Conservation (phyloP, 441 rosid species). For the Brassica balearica region DNA sequence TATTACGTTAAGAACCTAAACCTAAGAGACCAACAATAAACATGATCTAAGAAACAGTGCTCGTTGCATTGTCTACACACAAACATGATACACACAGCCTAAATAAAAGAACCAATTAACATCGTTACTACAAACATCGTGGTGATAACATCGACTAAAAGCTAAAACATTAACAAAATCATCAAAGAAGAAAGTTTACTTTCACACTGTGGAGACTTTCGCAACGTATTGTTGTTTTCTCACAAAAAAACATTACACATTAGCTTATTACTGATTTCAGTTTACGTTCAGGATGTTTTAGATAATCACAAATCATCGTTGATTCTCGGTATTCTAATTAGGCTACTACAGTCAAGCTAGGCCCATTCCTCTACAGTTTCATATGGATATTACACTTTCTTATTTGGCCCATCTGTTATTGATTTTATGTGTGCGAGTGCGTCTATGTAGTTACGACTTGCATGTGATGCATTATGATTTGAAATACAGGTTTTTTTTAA, state of each 20-base stretch:
- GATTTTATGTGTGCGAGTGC: not conserved
- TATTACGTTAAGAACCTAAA: no score
- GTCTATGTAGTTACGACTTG: not conserved
- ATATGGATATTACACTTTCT: not conserved
- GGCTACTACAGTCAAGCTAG: not conserved
- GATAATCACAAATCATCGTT: not conserved
- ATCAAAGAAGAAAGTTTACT: slow-evolving; percentile 35
- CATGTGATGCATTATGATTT: not conserved
- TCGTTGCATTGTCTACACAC: slow-evolving; percentile 36
- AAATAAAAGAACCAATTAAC: slow-evolving; percentile 18
- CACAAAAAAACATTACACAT: not conserved
- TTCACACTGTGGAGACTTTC: slow-evolving; percentile 9
- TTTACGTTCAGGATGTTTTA: not conserved
- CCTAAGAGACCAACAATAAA: no score
- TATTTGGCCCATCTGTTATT: not conserved
- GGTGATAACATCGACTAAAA: no score
- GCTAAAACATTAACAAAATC: no score
- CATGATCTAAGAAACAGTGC: not conserved
- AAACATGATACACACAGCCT: slow-evolving; percentile 23
- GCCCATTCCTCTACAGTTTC: not conserved
- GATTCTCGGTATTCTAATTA: not conserved
- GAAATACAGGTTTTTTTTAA: not conserved
- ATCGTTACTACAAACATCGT: slow-evolving; percentile 26
- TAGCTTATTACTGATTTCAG: not conserved
- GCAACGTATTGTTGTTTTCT: no score